Percentiles rank a stretch among this genome's conserved stretches.
phyloP scores from a whole-genome alignment of 2,329 filamentous ascomycete species.

The Xylariaceae sp. region DNA sequence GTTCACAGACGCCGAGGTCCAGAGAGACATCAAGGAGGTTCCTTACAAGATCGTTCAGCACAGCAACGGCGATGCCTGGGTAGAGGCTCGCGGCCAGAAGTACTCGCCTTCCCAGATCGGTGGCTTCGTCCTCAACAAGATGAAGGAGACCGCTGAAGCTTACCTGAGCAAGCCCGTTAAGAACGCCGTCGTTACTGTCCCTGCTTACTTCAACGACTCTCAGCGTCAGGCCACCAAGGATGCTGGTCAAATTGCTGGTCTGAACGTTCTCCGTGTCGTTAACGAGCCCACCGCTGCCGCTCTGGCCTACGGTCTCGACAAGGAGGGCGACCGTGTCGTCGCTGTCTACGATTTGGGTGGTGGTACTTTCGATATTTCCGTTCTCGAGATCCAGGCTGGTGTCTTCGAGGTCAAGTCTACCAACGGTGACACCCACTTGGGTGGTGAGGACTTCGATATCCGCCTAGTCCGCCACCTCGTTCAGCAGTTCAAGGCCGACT shows the following conservation, averaged over 20 bases:
- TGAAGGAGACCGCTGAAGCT: conserved; percentile 97
- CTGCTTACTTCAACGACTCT: conserved; percentile 98
- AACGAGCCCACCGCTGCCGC: conserved; percentile 97
- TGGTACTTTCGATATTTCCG: conserved; percentile 98
- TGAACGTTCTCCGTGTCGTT: conserved; percentile 95
- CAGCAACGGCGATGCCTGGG: conserved; percentile 94
- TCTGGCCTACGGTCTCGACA: conserved; percentile 92
- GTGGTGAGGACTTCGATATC: conserved; percentile 98
- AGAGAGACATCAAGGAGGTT: conserved; percentile 95
- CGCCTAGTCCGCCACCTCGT: conserved; percentile 89
- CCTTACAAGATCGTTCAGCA: conserved; percentile 99
- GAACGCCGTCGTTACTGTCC: conserved; percentile 95
- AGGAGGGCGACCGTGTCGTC: conserved; percentile 82
- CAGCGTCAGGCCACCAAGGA: conserved; percentile 98
- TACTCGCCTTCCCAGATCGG: conserved; percentile 98
- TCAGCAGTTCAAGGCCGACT: conserved; percentile 93
- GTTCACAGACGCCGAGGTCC: conserved; percentile 88
- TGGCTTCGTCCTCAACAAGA: conserved; percentile 94
- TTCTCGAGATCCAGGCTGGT: conserved; percentile 94
- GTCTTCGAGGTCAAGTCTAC: conserved; percentile 99
- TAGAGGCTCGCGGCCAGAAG: conserved; percentile 86
- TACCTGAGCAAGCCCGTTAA: conserved; percentile 87
- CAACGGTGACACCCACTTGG: conserved; percentile 96
- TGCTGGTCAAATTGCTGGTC: conserved; percentile 89
- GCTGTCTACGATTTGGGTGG: conserved; percentile 97